Evolutionary conservation across 2,329 filamentous ascomycete species (phyloP).

Genomic region (Nemania sp.): DNA sequence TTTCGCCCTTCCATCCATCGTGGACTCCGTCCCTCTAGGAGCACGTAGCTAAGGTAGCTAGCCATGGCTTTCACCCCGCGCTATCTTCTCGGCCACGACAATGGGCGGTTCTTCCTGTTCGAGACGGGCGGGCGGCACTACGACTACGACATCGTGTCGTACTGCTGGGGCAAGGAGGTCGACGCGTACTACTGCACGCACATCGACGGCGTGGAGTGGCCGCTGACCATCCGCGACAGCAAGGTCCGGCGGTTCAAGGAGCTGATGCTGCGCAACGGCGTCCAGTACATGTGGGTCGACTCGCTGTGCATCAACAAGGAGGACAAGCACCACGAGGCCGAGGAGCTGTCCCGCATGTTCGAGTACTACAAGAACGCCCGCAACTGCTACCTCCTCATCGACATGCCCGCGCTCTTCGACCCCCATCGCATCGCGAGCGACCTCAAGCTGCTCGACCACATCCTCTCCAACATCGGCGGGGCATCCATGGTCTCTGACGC

Average conservation of each 20-base stretch:
- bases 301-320: constrained; percentile 24
- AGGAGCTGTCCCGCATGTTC: constrained; percentile 23
- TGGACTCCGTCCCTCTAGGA: not conserved
- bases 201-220: constrained; percentile 15
- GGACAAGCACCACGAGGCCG: constrained; percentile 11
- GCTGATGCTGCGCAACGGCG: constrained; percentile 12
- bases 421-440: constrained; percentile 38
- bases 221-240: not conserved
- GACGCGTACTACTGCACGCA: not conserved
- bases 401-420: constrained; percentile 39
- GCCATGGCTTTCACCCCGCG: constrained; percentile 12
- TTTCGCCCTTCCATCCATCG: not conserved
- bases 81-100: constrained; percentile 10
- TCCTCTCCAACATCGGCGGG: constrained; percentile 39
- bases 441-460: constrained; percentile 42
- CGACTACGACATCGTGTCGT: constrained; percentile 22
- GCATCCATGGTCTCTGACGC: constrained; percentile 32
- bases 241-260: constrained; percentile 18
- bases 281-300: constrained; percentile 25
- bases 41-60: not conserved
- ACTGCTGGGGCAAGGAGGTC: constrained; percentile 14
- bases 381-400: constrained; percentile 35
- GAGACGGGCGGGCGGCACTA: constrained; percentile 4
- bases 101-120: constrained; percentile 18
- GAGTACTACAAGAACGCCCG: constrained; percentile 22